Conservation (phyloP, 75 land plant species). For the Picea sitchensis region DNA sequence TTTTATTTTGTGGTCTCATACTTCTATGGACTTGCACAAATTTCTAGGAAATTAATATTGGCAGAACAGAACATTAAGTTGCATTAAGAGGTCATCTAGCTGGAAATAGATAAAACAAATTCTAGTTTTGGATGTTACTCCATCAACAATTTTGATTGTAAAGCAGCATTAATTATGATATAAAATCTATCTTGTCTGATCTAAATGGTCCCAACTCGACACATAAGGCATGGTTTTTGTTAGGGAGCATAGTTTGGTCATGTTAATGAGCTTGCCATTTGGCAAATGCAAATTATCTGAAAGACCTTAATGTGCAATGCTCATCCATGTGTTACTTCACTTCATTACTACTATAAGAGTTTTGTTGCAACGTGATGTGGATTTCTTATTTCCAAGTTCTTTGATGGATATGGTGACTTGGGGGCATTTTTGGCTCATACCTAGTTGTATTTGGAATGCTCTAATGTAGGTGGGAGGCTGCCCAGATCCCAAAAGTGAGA, state of each 20-base stretch:
- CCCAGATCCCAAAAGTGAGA: conserved; percentile 76
- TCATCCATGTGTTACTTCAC: background rate
- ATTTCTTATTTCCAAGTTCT: background rate
- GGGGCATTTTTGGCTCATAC: background rate
- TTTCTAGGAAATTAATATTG: too few species aligned
- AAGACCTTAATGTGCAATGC: background rate
- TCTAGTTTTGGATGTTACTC: too few species aligned
- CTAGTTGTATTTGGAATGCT: background rate
- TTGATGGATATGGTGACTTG: background rate
- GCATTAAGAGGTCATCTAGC: too few species aligned
- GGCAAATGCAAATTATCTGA: background rate
- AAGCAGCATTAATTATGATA: background rate
- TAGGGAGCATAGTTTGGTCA: background rate
- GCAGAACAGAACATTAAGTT: too few species aligned
- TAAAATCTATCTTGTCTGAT: background rate
- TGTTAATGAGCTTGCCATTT: background rate
- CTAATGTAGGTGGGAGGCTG: conserved; percentile 82
- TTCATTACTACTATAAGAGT: background rate
- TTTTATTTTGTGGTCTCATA: too few species aligned
- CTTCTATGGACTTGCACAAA: too few species aligned
- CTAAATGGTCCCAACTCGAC: background rate
- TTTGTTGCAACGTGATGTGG: background rate
- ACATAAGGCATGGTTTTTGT: background rate
- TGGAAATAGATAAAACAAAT: too few species aligned
- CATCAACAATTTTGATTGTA: background rate